These are phyloP conservation scores for Vaccinium darrowii DNA, from an alignment of 148 eudicot species.

Conservation along the genomic window DNA sequence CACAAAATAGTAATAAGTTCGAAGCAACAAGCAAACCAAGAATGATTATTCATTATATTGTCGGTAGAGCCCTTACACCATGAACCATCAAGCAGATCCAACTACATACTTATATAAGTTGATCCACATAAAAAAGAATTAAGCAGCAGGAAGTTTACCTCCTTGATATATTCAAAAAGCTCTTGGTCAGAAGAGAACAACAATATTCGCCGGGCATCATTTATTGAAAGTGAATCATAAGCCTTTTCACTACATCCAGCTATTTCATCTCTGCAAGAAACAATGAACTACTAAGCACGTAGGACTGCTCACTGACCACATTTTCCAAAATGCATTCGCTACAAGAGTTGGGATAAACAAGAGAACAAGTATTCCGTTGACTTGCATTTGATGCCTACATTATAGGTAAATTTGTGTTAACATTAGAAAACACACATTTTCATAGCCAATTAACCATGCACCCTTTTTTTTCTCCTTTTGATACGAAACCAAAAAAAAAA, in stretches of 20 bases:
- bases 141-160: constrained; percentile 42
- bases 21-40: not conserved
- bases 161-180: constrained; percentile 62
- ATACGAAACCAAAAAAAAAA: too few relatives aligned
- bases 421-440: too few relatives aligned
- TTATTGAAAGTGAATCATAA: constrained; percentile 78
- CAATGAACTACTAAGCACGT: constrained; percentile 9
- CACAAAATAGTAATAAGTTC: not conserved
- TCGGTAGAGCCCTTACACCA: too few relatives aligned
- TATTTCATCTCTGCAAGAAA: constrained; percentile 77
- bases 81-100: not conserved
- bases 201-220: constrained; percentile 72
- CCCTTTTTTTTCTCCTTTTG: not conserved
- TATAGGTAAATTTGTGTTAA: too few relatives aligned
- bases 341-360: constrained; percentile 4
- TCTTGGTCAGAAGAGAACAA: constrained; percentile 76
- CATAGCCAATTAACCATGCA: not conserved
- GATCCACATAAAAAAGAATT: not conserved
- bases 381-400: too few relatives aligned
- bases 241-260: constrained; percentile 98
- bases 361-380: too few relatives aligned
- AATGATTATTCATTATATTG: not conserved
- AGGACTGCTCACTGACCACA: not conserved
- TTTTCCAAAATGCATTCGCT: not conserved
- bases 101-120: not conserved